Evolutionary conservation across 1,284 basidiomycete genomes (phyloP).

Genomic region (Exobasidium cylindrosporum): DNA sequence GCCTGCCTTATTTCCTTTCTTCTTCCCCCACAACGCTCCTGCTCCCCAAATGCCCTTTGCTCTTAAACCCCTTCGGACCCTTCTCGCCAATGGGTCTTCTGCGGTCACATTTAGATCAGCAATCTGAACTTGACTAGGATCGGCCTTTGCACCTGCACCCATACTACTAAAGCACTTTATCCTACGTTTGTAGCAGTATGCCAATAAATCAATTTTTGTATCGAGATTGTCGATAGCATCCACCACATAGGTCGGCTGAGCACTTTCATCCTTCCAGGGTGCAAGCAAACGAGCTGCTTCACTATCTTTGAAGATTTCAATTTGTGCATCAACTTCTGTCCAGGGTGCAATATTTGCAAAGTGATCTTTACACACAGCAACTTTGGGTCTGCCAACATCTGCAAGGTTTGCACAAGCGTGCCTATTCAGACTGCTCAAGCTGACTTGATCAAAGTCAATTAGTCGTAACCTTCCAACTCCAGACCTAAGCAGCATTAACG

Average conservation of each 20-base stretch:
- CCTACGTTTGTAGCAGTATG: conserved; percentile 43
- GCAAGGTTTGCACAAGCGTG: conserved; percentile 87
- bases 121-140: conserved; percentile 92
- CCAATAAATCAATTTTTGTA: conserved; percentile 66
- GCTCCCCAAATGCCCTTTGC: conserved; percentile 30
- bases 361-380: conserved; percentile 72
- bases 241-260: conserved; percentile 43
- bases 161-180: conserved; percentile 75
- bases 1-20: conserved; percentile 19
- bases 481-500: conserved; percentile 69
- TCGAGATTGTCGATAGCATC: conserved; percentile 86
- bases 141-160: conserved; percentile 94
- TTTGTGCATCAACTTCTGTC: conserved; percentile 63
- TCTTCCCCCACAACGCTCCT: conserved; percentile 35
- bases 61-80: conserved; percentile 78
- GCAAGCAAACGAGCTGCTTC: conserved; percentile 34
- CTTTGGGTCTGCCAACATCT: conserved; percentile 93
- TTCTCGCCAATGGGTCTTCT: conserved; percentile 90
- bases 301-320: conserved; percentile 40
- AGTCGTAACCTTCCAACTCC: conserved; percentile 46
- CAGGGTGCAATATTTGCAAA: conserved; percentile 69
- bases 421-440: conserved; percentile 59
- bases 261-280: conserved; percentile 14
- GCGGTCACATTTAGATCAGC: conserved; percentile 86
- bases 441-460: conserved; percentile 58